Conservation (phyloP, 179 eudicot genomes). For the Silene coronaria region DNA sequence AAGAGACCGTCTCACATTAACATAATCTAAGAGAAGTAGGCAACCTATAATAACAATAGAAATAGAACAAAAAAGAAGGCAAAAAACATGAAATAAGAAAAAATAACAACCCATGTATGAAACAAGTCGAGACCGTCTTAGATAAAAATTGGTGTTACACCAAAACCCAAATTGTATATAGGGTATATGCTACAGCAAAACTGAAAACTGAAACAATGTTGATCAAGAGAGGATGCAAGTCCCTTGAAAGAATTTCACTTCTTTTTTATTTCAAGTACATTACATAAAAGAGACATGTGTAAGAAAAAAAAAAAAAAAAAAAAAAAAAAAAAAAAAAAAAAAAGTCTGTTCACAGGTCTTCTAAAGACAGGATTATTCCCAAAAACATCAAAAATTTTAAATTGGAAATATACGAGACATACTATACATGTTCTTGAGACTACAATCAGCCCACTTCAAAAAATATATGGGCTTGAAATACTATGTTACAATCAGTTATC, state of each 20-base stretch:
- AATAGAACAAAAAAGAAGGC: no score
- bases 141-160: no score
- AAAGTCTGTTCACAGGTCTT: background rate
- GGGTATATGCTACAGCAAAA: no score
- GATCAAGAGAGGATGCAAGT: background rate
- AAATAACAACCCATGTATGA: no score
- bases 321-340: background rate
- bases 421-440: constrained; percentile 37
- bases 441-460: constrained; percentile 32
- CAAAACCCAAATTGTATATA: no score
- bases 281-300: background rate
- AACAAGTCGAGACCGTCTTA: no score
- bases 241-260: background rate
- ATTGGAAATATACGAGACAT: constrained; percentile 16
- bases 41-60: no score
- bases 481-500: constrained; percentile 31
- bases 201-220: no score
- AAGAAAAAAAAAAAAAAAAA: background rate
- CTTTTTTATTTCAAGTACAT: background rate
- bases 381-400: constrained; percentile 3
- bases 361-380: constrained; percentile 10
- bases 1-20: no score
- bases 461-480: constrained; percentile 32
- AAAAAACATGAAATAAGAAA: no score
- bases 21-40: no score